Evolutionary conservation across 2,329 filamentous ascomycete genomes (phyloP).

Genomic region (Basipetospora chlamydospora): DNA sequence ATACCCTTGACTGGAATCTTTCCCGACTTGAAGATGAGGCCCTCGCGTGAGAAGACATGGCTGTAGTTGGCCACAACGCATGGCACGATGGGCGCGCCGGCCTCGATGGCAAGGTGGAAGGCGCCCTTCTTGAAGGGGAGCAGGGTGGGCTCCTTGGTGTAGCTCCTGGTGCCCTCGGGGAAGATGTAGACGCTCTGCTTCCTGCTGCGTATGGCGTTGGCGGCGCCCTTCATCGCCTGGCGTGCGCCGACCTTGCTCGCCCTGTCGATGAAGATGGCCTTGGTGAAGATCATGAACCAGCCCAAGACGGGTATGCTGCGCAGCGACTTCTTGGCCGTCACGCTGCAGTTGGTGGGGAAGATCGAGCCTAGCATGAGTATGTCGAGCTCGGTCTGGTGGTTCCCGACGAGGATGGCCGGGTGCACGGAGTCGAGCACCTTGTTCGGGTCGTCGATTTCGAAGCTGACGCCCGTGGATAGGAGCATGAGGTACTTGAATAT

Average conservation of each 20-base stretch:
- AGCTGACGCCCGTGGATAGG: conserved; percentile 60
- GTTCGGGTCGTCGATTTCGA: conserved; percentile 55
- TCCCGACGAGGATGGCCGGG: conserved; percentile 82
- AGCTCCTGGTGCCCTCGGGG: conserved; percentile 85
- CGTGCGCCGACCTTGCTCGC: conserved; percentile 70
- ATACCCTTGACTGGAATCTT: conserved; percentile 62
- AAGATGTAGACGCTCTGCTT: conserved; percentile 74
- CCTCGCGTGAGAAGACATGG: conserved; percentile 52
- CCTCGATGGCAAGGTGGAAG: conserved; percentile 90
- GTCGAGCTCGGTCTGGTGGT: conserved; percentile 94
- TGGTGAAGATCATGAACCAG: conserved; percentile 84
- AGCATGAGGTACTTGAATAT: conserved; percentile 70
- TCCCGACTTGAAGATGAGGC: conserved; percentile 50
- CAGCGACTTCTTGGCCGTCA: conserved; percentile 82
- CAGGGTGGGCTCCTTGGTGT: conserved; percentile 64
- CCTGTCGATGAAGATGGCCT: conserved; percentile 91
- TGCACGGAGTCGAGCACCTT: conserved; percentile 48
- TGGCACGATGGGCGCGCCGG: conserved; percentile 83
- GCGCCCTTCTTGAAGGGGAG: conserved; percentile 98
- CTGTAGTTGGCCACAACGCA: conserved; percentile 71
- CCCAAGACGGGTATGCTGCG: conserved; percentile 72
- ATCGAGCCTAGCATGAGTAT: conserved; percentile 79
- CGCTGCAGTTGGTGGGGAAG: conserved; percentile 82
- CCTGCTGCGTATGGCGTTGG: conserved; percentile 58
- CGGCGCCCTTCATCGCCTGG: conserved; percentile 72